phyloP scores from a whole-genome alignment of 169 alveolate genomes.

The Plasmodium sp. region DNA sequence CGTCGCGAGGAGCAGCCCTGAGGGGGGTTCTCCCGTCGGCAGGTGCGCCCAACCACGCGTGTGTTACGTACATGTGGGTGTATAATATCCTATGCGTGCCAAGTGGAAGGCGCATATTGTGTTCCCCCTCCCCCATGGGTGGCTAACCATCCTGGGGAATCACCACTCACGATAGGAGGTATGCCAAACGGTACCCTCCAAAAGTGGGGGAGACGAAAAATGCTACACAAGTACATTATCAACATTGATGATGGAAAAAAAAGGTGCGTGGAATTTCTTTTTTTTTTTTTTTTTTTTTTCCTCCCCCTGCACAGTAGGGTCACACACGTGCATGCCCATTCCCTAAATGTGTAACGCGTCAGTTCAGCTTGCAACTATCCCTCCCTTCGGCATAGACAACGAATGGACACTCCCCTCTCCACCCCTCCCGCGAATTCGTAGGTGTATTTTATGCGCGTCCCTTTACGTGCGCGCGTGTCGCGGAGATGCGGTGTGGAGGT shows the following conservation, averaged over 20 bases:
- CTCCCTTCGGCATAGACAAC: background rate
- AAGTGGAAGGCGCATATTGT: background rate
- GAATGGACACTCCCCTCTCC: background rate
- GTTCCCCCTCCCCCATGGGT: background rate
- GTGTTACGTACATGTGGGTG: background rate
- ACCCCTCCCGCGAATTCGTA: background rate
- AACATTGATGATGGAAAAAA: background rate
- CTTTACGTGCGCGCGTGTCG: background rate
- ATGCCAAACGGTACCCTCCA: background rate
- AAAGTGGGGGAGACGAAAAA: background rate
- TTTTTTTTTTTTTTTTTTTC: too few species aligned
- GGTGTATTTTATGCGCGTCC: background rate
- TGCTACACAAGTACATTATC: background rate
- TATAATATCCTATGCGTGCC: background rate
- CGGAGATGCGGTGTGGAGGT: background rate
- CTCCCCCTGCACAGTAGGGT: background rate
- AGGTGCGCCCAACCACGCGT: background rate
- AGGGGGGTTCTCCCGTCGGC: background rate
- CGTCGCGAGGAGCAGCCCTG: conserved; percentile 84
- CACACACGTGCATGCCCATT: background rate
- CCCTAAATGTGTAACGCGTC: background rate
- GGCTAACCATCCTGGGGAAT: background rate
- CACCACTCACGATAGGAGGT: background rate
- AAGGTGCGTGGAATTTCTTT: background rate
- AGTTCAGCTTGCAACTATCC: background rate